A percentile compares a stretch with the other conserved stretches of the same genome.
Conservation (phyloP, 2,329 filamentous ascomycete species). For the Capronia coronata region DNA sequence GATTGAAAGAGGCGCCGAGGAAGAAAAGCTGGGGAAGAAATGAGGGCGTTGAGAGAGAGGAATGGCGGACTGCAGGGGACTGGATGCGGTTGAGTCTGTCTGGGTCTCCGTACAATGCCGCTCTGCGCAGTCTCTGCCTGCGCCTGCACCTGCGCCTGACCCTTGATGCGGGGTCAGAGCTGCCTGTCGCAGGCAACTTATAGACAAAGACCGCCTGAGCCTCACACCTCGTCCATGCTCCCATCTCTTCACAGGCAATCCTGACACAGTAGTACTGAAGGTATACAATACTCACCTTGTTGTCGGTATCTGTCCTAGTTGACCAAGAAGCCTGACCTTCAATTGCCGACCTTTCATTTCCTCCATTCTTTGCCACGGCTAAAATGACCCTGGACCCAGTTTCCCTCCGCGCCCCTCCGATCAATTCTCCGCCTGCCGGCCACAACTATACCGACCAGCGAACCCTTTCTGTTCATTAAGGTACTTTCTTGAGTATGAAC, state of each 20-base stretch:
- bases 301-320: no score
- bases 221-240: no score
- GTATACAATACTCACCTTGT: no score
- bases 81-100: no score
- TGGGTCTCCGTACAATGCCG: no score
- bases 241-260: no score
- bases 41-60: not conserved
- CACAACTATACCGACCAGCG: constrained; percentile 18
- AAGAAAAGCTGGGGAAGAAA: constrained; percentile 19
- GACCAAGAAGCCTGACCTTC: no score
- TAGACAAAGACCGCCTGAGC: no score
- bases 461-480: constrained; percentile 4
- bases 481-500: constrained; percentile 10
- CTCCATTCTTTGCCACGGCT: not conserved
- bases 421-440: constrained; percentile 17
- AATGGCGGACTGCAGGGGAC: not conserved
- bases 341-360: no score
- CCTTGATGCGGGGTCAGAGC: no score
- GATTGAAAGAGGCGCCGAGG: constrained; percentile 14
- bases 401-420: not conserved
- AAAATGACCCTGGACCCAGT: not conserved
- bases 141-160: not conserved
- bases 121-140: not conserved
- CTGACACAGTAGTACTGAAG: no score
- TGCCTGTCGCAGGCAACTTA: no score